phyloP scores from a whole-genome alignment of 805 yeast genomes.

The Metschnikowia hibisci region DNA sequence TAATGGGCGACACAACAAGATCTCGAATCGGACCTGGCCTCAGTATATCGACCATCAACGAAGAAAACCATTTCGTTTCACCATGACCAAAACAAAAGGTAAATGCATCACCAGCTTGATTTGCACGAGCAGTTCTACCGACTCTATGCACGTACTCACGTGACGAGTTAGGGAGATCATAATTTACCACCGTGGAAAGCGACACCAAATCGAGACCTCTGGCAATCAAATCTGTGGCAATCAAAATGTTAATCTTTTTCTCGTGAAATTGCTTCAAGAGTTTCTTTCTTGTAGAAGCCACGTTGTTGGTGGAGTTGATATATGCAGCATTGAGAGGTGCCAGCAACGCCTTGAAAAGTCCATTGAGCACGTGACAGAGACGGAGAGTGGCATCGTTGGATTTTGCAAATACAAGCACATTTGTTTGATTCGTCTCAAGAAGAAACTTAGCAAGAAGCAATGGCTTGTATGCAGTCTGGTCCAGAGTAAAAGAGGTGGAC shows the following conservation, averaged over 20 bases:
- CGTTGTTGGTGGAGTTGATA: slow-evolving; percentile 57
- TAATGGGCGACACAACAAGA: slow-evolving; percentile 18
- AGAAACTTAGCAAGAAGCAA: slow-evolving; percentile 61
- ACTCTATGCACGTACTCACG: slow-evolving; percentile 94
- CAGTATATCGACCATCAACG: slow-evolving; percentile 48
- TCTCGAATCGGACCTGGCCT: slow-evolving; percentile 22
- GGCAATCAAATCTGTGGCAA: slow-evolving; percentile 90
- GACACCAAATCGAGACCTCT: slow-evolving; percentile 84
- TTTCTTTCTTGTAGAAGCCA: slow-evolving; percentile 46
- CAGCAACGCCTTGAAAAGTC: slow-evolving; percentile 32
- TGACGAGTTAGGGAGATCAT: slow-evolving; percentile 83
- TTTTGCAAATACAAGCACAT: slow-evolving; percentile 61
- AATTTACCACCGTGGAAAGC: slow-evolving; percentile 75
- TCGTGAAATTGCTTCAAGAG: slow-evolving; percentile 56
- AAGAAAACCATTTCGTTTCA: slow-evolving; percentile 63
- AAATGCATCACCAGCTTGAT: slow-evolving; percentile 69
- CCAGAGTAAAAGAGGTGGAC: slow-evolving; percentile 37
- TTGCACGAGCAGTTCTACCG: slow-evolving; percentile 97
- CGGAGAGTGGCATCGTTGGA: slow-evolving; percentile 88
- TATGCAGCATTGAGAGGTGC: slow-evolving; percentile 28
- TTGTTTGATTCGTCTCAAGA: slow-evolving; percentile 26
- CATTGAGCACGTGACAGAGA: slow-evolving; percentile 54
- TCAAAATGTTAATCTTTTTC: slow-evolving; percentile 51
- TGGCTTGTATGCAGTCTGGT: slow-evolving; percentile 59
- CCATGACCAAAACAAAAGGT: slow-evolving; percentile 73